Base-by-base conservation (phyloP, 768 basidiomycete genomes). In the Mycena filopes region DNA sequence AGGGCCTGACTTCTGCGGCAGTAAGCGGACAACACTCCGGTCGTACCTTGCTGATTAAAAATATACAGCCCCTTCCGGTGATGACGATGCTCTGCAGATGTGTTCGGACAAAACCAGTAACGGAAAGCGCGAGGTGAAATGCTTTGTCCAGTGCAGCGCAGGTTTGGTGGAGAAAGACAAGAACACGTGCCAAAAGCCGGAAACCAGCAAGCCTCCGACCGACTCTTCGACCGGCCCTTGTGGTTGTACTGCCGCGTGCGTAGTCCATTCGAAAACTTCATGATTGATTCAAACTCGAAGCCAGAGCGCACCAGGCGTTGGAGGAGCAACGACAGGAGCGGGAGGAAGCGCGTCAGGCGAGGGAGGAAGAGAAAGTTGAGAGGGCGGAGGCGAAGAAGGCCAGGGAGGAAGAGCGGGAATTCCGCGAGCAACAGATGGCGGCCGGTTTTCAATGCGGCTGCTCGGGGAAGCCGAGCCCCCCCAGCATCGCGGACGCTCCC, bases 251-350 rank as follows among this genome's bases (percentile, higher is more conserved):
- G 33, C 16, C n/a, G 25, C 40, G 51, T 53, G 13, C 13, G 38
- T 51, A 36, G n/a, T 26, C 36, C 23, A 53, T 53, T 26, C 11
- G 10, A n/a, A 26, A 12, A 10, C 33, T 49, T 40, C 38, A 38
- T 40, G 56, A 56, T 6, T 23, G 33, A 21, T 25, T 43, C 4
- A 40, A 33, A 23, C 45, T 11, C 23, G 46, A 38, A 18, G 31
- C 46, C 11, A 26, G 20, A 11, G 31, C 36, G 4, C 45, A 23
- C 23, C 8, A 40, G 45, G 56, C 18, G 46, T 21, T 45, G 15
- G 56, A 57, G 21, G 55, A 45, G 26, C 29, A 29, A 21, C 10
- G 43, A 9, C 29, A 57, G 56, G 56, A 36, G 33, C 21, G 56
- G 3, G 56, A 57, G n/a, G 48, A 49, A 16, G 48, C 26, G 28